Evolutionary conservation across 2,329 filamentous ascomycete species (phyloP).

Genomic region (Hysterium pulicare): DNA sequence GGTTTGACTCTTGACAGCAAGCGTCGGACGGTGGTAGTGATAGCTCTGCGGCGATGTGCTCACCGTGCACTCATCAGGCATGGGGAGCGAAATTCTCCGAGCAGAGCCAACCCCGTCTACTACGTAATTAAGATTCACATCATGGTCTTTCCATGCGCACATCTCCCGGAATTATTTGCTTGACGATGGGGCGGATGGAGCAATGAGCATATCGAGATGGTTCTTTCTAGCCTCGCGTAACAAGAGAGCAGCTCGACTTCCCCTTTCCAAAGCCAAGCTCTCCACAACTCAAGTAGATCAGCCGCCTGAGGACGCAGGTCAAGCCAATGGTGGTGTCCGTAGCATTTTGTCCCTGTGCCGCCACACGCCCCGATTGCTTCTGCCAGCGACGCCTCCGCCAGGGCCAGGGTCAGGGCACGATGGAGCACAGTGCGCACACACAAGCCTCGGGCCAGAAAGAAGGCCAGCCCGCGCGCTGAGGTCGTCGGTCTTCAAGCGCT

Average conservation of each 20-base stretch:
- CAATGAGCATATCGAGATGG: constrained; percentile 4
- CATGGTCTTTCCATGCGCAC: constrained; percentile 13
- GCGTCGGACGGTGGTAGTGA: background rate
- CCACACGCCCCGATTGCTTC: constrained; percentile 1
- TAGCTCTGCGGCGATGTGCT: background rate
- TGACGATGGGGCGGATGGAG: background rate
- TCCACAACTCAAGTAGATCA: constrained; percentile 18
- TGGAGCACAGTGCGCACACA: constrained; percentile 4
- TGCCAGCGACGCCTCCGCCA: background rate
- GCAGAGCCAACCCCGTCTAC: background rate
- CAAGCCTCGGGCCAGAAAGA: background rate
- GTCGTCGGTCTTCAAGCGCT: too few species aligned
- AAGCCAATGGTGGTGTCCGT: constrained; percentile 3
- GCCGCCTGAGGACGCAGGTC: constrained; percentile 17
- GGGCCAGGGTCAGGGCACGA: background rate
- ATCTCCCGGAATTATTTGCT: constrained; percentile 16
- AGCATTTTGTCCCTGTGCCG: constrained; percentile 6
- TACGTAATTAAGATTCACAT: background rate
- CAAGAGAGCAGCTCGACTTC: constrained; percentile 10
- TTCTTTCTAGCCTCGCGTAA: constrained; percentile 15
- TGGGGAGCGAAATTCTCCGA: constrained; percentile 10
- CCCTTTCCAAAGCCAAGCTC: constrained; percentile 15
- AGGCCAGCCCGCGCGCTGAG: background rate
- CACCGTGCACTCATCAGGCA: background rate
- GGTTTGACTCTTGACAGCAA: background rate